A percentile compares a stretch with the other conserved stretches of the same genome.
phyloP scores from a whole-genome alignment of 2,329 filamentous ascomycete species.

The Penicillium digitatum region DNA sequence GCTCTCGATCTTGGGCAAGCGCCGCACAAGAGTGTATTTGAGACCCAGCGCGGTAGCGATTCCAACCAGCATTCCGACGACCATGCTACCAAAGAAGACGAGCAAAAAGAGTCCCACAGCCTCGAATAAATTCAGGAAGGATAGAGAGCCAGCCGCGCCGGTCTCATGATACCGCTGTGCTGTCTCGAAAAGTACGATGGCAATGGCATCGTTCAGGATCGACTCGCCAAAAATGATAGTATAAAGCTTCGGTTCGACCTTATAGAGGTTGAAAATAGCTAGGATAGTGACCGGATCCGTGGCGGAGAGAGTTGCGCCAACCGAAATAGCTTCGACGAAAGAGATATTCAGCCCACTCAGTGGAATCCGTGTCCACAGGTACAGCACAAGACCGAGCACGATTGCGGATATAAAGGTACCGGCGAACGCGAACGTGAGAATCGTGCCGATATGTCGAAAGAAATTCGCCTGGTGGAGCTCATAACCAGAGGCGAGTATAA shows the following conservation, averaged over 20 bases:
- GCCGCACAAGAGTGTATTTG: constrained; percentile 89
- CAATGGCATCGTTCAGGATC: constrained; percentile 95
- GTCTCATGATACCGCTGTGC: constrained; percentile 83
- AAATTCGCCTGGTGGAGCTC: constrained; percentile 98
- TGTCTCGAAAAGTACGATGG: constrained; percentile 97
- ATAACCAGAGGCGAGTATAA: constrained; percentile 95
- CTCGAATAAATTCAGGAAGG: constrained; percentile 79
- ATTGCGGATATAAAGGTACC: constrained; percentile 96
- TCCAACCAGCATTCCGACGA: constrained; percentile 84
- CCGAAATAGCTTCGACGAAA: constrained; percentile 93
- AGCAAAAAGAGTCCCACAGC: constrained; percentile 91
- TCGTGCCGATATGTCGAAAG: constrained; percentile 96
- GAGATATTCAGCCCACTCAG: constrained; percentile 79
- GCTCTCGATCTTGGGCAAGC: constrained; percentile 94
- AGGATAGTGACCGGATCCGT: constrained; percentile 97
- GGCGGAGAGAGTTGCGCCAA: constrained; percentile 91
- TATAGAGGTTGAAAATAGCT: constrained; percentile 98
- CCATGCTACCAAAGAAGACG: constrained; percentile 89
- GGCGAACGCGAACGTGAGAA: constrained; percentile 94
- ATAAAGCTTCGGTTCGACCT: constrained; percentile 97
- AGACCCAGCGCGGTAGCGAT: constrained; percentile 81
- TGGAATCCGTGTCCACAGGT: constrained; percentile 80
- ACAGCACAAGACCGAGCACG: constrained; percentile 86
- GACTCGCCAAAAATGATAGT: constrained; percentile 98
- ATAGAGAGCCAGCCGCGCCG: constrained; percentile 62